A percentile compares a stretch with the other conserved stretches of the same genome.
phyloP scores from a whole-genome alignment of 108 stramenopile species.

The Fistulifera solaris region DNA sequence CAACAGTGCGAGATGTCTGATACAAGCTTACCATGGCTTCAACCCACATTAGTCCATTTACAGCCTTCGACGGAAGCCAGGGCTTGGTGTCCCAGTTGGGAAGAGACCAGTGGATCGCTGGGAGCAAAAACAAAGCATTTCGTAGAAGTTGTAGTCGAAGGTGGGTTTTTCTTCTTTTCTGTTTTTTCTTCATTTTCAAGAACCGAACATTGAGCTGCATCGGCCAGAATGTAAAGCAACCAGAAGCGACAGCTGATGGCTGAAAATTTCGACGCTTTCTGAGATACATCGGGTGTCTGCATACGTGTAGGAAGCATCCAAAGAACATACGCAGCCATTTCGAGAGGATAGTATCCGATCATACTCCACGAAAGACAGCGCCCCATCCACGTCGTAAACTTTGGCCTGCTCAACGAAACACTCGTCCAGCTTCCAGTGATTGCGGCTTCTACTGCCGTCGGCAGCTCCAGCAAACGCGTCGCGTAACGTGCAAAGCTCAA shows the following conservation, averaged over 20 bases:
- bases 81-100: conserved; percentile 72
- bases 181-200: conserved; percentile 1
- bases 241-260: conserved; percentile 68
- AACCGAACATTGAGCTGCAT: conserved; percentile 34
- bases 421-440: conserved; percentile 41
- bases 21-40: conserved; percentile 64
- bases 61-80: conserved; percentile 28
- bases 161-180: conserved; percentile 10
- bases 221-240: conserved; percentile 49
- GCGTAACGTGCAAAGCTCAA: conserved; percentile 56
- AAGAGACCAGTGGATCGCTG: conserved; percentile 66
- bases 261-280: conserved; percentile 36
- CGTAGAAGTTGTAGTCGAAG: conserved; percentile 48
- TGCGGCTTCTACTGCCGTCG: conserved; percentile 51
- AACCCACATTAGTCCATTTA: conserved; percentile 56
- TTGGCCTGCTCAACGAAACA: conserved; percentile 15
- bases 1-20: conserved; percentile 24
- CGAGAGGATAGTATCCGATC: conserved; percentile 66
- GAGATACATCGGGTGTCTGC: conserved; percentile 2
- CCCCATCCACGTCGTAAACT: conserved; percentile 31
- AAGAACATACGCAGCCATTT: conserved; percentile 57
- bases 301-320: conserved; percentile 50
- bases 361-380: conserved; percentile 64
- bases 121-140: conserved; percentile 48
- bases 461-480: conserved; percentile 53